Evolutionary conservation across 257 asterid genomes (phyloP).

Genomic region (Solanum chilense): DNA sequence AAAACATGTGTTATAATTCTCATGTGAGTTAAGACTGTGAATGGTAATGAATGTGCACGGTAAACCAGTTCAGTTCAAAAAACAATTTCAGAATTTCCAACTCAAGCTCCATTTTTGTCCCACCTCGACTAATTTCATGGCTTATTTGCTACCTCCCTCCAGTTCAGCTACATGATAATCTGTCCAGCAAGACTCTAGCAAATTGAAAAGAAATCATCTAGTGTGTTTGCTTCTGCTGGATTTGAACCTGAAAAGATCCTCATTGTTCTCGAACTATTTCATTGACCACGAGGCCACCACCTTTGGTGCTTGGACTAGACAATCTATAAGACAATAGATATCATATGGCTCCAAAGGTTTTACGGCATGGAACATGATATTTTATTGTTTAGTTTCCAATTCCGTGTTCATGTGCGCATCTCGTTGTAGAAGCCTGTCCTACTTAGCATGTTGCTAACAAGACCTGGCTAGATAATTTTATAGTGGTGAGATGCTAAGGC

Average conservation of each 20-base stretch:
- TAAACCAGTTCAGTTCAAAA: background rate
- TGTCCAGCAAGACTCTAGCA: background rate
- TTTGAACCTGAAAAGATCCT: background rate
- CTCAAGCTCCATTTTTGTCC: background rate
- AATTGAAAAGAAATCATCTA: background rate
- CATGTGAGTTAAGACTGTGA: background rate
- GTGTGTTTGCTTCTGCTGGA: background rate
- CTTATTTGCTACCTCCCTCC: background rate
- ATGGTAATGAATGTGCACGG: background rate
- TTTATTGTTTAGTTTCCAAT: background rate
- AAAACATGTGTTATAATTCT: background rate
- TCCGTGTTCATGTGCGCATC: background rate
- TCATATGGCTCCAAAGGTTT: background rate
- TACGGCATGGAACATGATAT: background rate
- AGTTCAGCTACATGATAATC: background rate
- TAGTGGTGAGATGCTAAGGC: background rate
- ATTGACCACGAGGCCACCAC: background rate
- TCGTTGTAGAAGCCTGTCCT: background rate
- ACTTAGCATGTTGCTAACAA: background rate
- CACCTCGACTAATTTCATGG: background rate
- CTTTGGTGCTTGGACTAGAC: background rate
- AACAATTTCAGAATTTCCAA: background rate
- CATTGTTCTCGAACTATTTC: background rate
- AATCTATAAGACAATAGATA: background rate
- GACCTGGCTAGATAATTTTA: background rate